Base-by-base conservation (phyloP, 768 basidiomycete genomes). In the Cubamyces sp. region DNA sequence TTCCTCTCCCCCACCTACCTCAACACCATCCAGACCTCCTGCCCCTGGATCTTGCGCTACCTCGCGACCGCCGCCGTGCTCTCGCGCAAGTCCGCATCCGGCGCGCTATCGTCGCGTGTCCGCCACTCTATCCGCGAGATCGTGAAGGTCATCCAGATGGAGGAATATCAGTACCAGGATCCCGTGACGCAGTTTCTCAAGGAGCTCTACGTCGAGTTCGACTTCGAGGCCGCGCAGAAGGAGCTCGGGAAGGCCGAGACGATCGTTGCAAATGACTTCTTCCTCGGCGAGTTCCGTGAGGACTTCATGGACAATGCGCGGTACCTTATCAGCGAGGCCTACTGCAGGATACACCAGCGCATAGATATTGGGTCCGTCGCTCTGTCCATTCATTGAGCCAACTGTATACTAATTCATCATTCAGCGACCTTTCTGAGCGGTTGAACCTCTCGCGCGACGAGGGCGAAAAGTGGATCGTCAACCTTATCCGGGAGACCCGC, bases 401-500 rank as follows among this genome's bases (percentile, higher is more conserved):
- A 39, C 59, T 54, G 39, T 37, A 14, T n/a, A 28, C 50, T 37
- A 15, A 30, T 11, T 19, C 7, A 16, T 9, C 41, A 7, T 47
- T 1, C 64, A 95, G 94, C 61, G 94, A 97, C 70, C 84, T 98
- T 14, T 97, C 96, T 9, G 90, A 93, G 70, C 87, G 96, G 9
- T 82, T 98, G 15, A 98, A 98, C 74, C 83, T 98, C 50, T 88
- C 91, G n/a, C 85, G 82, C 43, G 94, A 94, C 66, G 97, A 98
- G 72, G 97, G 96, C 53, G 97, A 99, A 74, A 96, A 96, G 70
- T 99, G 96, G 96, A 96, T 98, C 64, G 97, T 98, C 70, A 98
- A 98, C 79, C 90, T 98, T 64, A 97, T 98, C 70, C 87, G 97
- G 37, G 97, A 98, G 76, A 96, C 96, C 6, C 85, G 94, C 48